Conservation (phyloP, 2,329 filamentous ascomycete species). For the Leptographium galeiforme region DNA sequence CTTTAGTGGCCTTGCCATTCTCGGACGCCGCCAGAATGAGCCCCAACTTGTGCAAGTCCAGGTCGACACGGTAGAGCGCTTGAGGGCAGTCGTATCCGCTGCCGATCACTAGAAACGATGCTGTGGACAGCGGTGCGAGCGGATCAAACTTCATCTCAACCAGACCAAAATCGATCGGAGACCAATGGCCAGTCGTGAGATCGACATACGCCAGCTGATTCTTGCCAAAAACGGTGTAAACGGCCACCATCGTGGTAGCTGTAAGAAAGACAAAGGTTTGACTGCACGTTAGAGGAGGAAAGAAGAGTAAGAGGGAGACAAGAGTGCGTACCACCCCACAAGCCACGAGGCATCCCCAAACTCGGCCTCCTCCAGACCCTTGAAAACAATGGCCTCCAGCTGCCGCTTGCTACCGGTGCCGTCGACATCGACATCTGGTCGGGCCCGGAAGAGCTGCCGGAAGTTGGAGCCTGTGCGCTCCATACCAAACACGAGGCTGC, state of each 20-base stretch:
- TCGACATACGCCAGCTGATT: conserved; percentile 25
- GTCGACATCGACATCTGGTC: conserved; percentile 14
- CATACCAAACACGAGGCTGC: conserved; percentile 31
- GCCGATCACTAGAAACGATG: conserved; percentile 24
- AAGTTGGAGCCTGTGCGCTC: conserved; percentile 26
- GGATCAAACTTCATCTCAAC: conserved; percentile 21
- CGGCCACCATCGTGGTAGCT: conserved; percentile 20
- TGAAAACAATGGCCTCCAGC: conserved; percentile 17
- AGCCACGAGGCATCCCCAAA: conserved; percentile 21
- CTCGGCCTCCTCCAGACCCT: conserved; percentile 27
- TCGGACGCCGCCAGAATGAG: conserved; percentile 3
- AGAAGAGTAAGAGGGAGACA: background rate
- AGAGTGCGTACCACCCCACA: conserved; percentile 17
- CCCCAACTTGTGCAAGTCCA: conserved; percentile 19
- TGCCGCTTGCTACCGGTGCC: conserved; percentile 1
- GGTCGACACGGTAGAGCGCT: conserved; percentile 20
- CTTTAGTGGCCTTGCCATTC: background rate
- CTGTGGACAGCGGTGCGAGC: conserved; percentile 21
- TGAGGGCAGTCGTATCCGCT: conserved; percentile 18
- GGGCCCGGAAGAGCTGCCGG: conserved; percentile 31
- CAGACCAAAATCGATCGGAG: conserved; percentile 18
- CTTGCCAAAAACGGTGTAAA: conserved; percentile 18
- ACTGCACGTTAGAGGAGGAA: conserved; percentile 12
- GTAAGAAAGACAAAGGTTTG: conserved; percentile 26
- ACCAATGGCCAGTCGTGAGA: conserved; percentile 18